These are phyloP conservation scores for Phytopythium ostracodes DNA, from an alignment of 352 stramenopile genomes.

Conservation along the genomic window DNA sequence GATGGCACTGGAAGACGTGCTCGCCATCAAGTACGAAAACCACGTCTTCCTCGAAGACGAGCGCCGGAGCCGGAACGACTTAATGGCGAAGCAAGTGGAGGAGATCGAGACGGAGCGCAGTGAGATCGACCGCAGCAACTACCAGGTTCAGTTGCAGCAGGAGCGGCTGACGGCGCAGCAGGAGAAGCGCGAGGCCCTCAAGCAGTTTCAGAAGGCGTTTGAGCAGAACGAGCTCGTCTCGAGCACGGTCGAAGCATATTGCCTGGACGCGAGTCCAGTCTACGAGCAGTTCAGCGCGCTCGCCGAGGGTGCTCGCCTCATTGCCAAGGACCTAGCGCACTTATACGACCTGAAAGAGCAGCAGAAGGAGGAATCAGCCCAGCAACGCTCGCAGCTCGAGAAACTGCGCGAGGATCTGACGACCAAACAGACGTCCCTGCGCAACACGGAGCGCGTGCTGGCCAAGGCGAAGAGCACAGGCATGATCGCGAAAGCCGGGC, in stretches of 20 bases:
- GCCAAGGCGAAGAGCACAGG: slow-evolving; percentile 58
- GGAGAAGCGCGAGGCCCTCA: slow-evolving; percentile 48
- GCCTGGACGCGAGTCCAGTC: slow-evolving; percentile 33
- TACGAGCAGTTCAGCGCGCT: slow-evolving; percentile 37
- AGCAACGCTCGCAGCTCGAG: slow-evolving; percentile 34
- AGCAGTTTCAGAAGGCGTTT: slow-evolving; percentile 54
- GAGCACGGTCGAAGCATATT: slow-evolving; percentile 54
- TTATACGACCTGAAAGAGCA: slow-evolving; percentile 57
- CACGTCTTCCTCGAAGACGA: slow-evolving; percentile 21
- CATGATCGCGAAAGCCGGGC: slow-evolving; percentile 66
- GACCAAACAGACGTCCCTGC: slow-evolving; percentile 9
- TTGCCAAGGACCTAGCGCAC: slow-evolving; percentile 48
- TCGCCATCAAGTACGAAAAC: slow-evolving; percentile 45
- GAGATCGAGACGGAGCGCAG: slow-evolving; percentile 45
- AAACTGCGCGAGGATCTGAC: slow-evolving; percentile 34
- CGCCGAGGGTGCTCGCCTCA: slow-evolving; percentile 20
- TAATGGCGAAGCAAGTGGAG: slow-evolving; percentile 36
- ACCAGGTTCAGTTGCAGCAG: slow-evolving; percentile 45
- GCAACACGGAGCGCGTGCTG: slow-evolving; percentile 61
- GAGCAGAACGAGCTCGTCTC: slow-evolving; percentile 61
- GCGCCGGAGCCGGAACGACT: slow-evolving; percentile 28
- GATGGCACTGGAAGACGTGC: slow-evolving; percentile 57
- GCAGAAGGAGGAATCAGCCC: slow-evolving; percentile 39
- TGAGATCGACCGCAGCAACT: slow-evolving; percentile 35
- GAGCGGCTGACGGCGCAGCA: slow-evolving; percentile 42